These are phyloP conservation scores for Plasmodium vinckei DNA, from an alignment of 169 alveolate species.

Conservation along the genomic window DNA sequence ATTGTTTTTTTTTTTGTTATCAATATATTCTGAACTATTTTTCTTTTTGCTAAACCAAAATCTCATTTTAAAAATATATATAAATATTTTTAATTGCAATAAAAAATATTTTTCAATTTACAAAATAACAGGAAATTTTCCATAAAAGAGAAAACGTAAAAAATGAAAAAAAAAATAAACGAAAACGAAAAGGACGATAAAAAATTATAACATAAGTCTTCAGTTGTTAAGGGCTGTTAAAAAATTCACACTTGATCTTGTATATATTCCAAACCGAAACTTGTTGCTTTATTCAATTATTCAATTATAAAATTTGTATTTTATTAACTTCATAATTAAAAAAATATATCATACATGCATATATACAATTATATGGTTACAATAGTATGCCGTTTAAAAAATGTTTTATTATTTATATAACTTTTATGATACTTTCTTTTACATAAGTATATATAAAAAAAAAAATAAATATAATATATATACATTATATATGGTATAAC, in stretches of 20 bases:
- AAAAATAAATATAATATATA: slow-evolving; percentile 15
- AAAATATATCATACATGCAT: slow-evolving; percentile 2
- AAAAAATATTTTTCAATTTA: not conserved
- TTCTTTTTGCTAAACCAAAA: slow-evolving; percentile 74
- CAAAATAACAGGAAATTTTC: not conserved
- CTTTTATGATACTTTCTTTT: slow-evolving; percentile 19
- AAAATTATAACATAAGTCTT: slow-evolving; percentile 7
- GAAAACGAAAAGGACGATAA: not conserved
- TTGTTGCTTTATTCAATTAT: slow-evolving; percentile 16
- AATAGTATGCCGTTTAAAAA: slow-evolving; percentile 7
- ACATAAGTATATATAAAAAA: not conserved
- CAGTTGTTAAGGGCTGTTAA: slow-evolving; percentile 18
- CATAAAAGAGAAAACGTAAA: not conserved
- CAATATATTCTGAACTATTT: slow-evolving; percentile 56
- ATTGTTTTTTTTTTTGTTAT: slow-evolving; percentile 44
- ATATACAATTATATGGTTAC: not conserved
- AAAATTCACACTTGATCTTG: slow-evolving; percentile 8
- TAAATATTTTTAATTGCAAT: slow-evolving; percentile 3
- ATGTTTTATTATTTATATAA: not conserved
- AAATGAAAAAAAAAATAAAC: not conserved
- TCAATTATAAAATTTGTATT: slow-evolving; percentile 22
- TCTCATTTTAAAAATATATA: slow-evolving; percentile 58
- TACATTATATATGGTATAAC: not conserved
- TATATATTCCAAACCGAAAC: not conserved
- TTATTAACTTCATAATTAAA: slow-evolving; percentile 3